Percentiles rank a stretch among this genome's conserved stretches.
Evolutionary conservation across 1,139 yeast genomes (phyloP).

Genomic region (Blastobotrys indianensis): DNA sequence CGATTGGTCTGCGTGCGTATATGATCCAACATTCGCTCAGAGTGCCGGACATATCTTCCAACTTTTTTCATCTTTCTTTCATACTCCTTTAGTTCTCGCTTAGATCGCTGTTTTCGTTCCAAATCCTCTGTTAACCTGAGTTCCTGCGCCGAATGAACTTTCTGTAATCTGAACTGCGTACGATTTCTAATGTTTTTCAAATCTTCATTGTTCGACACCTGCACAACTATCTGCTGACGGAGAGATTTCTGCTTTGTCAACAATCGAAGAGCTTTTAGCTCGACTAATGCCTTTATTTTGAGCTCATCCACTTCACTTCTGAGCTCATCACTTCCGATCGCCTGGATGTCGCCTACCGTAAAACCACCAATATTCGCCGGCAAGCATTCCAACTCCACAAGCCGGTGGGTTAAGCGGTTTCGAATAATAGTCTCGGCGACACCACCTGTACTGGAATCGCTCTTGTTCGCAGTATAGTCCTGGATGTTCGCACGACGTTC

Average conservation of each 20-base stretch:
- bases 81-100: slow-evolving; percentile 42
- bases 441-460: slow-evolving; percentile 21
- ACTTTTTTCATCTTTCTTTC: slow-evolving; percentile 33
- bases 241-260: slow-evolving; percentile 80
- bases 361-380: slow-evolving; percentile 75
- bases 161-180: slow-evolving; percentile 43
- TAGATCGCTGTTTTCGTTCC: slow-evolving; percentile 50
- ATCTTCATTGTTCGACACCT: slow-evolving; percentile 44
- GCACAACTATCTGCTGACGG: slow-evolving; percentile 65
- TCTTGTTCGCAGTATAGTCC: background rate
- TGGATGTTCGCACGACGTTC: background rate
- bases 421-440: slow-evolving; percentile 34
- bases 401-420: slow-evolving; percentile 54
- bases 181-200: slow-evolving; percentile 17
- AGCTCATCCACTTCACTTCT: slow-evolving; percentile 39
- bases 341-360: slow-evolving; percentile 36
- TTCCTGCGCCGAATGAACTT: slow-evolving; percentile 58
- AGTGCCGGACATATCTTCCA: slow-evolving; percentile 36
- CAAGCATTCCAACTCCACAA: slow-evolving; percentile 65
- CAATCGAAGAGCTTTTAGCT: slow-evolving; percentile 72
- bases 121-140: slow-evolving; percentile 57
- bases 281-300: slow-evolving; percentile 66
- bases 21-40: slow-evolving; percentile 27
- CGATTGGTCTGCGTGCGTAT: slow-evolving; percentile 18
- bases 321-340: slow-evolving; percentile 41